phyloP scores from a whole-genome alignment of 2,329 filamentous ascomycete species.

The Trichoderma oligosporum region DNA sequence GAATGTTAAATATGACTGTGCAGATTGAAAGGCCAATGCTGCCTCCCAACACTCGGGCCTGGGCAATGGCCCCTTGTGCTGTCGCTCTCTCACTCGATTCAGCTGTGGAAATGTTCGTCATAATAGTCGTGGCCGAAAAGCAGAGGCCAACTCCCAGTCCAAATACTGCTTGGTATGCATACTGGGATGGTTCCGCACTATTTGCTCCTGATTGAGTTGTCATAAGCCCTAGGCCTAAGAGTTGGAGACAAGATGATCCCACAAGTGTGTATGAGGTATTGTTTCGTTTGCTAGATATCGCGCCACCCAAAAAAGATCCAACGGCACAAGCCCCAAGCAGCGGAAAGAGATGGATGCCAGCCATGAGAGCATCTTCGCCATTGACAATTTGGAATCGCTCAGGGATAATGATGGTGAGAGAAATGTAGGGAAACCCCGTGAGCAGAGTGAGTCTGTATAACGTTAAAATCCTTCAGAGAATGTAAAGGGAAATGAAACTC shows the following conservation, averaged over 20 bases:
- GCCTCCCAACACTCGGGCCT: conserved; percentile 57
- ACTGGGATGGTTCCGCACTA: conserved; percentile 41
- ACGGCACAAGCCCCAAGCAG: conserved; percentile 55
- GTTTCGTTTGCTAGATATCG: conserved; percentile 51
- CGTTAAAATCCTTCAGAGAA: conserved; percentile 19
- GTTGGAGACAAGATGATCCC: conserved; percentile 47
- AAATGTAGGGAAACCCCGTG: conserved; percentile 55
- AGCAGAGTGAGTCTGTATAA: conserved; percentile 50
- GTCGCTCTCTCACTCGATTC: conserved; percentile 50
- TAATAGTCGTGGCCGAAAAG: conserved; percentile 55
- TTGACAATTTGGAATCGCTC: conserved; percentile 60
- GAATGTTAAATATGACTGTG: conserved; percentile 54
- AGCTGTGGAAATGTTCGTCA: conserved; percentile 51
- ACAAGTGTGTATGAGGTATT: conserved; percentile 51
- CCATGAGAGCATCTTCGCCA: conserved; percentile 48
- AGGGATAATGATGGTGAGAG: conserved; percentile 56
- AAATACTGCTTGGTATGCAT: conserved; percentile 54
- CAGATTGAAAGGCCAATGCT: conserved; percentile 56
- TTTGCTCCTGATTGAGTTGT: conserved; percentile 38
- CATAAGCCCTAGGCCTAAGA: conserved; percentile 51
- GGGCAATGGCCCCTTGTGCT: conserved; percentile 57
- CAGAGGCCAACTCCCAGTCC: conserved; percentile 58
- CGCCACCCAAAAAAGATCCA: conserved; percentile 54
- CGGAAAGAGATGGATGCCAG: conserved; percentile 56
- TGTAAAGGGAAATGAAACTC: conserved; percentile 22